Base-by-base conservation (phyloP, 1,139 yeast genomes). In the Geotrichum restrictum region DNA sequence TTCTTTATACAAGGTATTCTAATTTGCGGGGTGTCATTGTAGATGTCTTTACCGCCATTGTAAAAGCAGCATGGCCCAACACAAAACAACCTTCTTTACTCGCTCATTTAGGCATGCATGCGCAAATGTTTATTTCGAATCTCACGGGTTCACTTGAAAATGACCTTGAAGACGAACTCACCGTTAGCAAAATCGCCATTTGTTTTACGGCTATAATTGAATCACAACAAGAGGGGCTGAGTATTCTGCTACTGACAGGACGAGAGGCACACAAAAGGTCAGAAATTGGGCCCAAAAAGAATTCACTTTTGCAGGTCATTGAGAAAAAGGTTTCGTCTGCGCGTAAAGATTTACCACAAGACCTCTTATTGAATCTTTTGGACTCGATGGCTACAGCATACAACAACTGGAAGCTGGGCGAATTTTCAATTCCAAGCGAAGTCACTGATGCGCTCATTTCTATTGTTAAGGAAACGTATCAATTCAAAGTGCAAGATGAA, bases 191-290 rank as follows among this genome's bases (percentile, higher is more conserved):
- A 4, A 71, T 87, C 18, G 51, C 53, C 0, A 31, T 34, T 6
- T 86, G 86, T 62, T 80, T 91, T 56, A 78, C 93, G n/a, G 77
- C 89, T 0, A 83, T 88, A 4, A 77, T 87, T 76, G 80, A 79
- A 58, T 83, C 88, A 7, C 80, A 83, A 54, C 97, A 93, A 69
- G 95, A 89, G 64, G 98, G 98, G 0, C 70, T 91, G 31, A 78
- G 95, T 0, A 85, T 87, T 48, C 73, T 87, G 44, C 80, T 93
- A 57, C 73, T 88, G 42, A 85, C 88, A 48, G 96, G 95, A 1
- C 72, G 79, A 55, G 84, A 83, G 58, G 79, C 71, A 24, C 66
- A 72, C 40, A 74, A 66, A 45, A 57, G 69, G 56, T 41, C 60
- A 45, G 57, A 64, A 53, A 60, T 60, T 43, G 63, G 60, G 51